Evolutionary conservation across 495 filamentous ascomycete species (phyloP), one percentile per base, ranked within the genome.

Genomic region (Aspergillus leporis): DNA sequence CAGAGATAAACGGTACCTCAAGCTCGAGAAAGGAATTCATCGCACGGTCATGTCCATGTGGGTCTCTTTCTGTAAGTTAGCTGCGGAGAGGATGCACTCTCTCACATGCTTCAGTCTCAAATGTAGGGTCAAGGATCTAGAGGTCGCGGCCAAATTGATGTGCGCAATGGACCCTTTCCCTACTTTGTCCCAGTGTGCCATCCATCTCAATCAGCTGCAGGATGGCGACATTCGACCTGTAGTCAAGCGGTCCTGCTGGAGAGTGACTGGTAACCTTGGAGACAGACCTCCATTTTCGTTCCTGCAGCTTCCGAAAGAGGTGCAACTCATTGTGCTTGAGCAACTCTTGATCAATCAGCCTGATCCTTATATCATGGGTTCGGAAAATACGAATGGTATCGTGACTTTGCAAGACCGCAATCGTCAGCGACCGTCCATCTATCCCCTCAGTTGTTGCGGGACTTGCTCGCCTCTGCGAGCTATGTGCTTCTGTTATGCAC

Each of bases 321-420:
- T 72, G 16, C 67, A 72, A 51, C 52, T 63, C 22, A 53, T 68
- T 54, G 48, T 72, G 40, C 61, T 70, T 6, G 61, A 70, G 28
- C 30, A 64, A 31, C 36, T 65, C 14, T 46, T 72, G 23, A 51
- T 58, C 28, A 50, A 57, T 41, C 60, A 59, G 21, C 40, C 40
- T 3, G 67, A 67, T 41, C 58, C 65, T 1, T 64, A 41, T 45
- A 38, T 69, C 22, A 48, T 45, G 16, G 14, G 41, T 10, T 21
- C 57, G 1, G 53, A 61, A 6, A 51, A 51, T 31, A 34, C 47
- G 14, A 10, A 36, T 5, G 56, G 55, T 5, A 48, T 68, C 47
- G 43, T 68, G 12, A 53, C 49, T 13, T 52, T 66, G 5, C 56
- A 61, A 9, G 58, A 66, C 49, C 58, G 68, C 19, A 61, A 53